phyloP scores from a whole-genome alignment of 2,329 filamentous ascomycete genomes.

The Pseudocercospora cruenta region DNA sequence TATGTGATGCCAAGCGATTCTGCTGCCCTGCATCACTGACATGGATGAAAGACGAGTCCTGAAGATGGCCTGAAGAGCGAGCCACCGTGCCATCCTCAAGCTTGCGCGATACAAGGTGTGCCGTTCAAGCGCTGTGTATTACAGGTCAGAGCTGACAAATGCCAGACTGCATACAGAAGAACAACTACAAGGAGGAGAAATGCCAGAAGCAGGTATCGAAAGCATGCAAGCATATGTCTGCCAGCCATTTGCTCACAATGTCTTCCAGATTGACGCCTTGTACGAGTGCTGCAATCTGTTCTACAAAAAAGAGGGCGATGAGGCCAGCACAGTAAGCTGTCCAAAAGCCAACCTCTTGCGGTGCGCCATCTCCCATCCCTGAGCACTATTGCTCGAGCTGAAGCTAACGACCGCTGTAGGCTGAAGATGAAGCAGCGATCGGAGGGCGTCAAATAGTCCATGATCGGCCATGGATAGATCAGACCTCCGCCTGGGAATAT shows the following conservation, averaged over 20 bases:
- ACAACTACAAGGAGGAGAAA: conserved; percentile 81
- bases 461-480: not conserved
- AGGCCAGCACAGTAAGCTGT: conserved; percentile 78
- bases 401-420: conserved; percentile 34
- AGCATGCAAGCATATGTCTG: not conserved
- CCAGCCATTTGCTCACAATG: conserved; percentile 13
- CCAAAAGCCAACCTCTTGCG: conserved; percentile 78
- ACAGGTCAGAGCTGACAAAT: not conserved
- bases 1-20: not conserved
- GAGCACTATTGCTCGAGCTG: not conserved
- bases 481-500: conserved; percentile 5
- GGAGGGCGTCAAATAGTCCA: conserved; percentile 40
- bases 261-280: conserved; percentile 72
- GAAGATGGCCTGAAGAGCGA: conserved; percentile 73
- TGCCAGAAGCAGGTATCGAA: conserved; percentile 63
- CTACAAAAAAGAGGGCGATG: conserved; percentile 77
- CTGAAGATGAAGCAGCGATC: conserved; percentile 82
- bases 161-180: conserved; percentile 71
- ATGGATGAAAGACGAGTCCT: conserved; percentile 36
- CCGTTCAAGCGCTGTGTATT: not conserved
- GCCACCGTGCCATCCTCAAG: conserved; percentile 83
- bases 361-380: conserved; percentile 30
- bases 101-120: conserved; percentile 88
- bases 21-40: not conserved
- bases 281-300: conserved; percentile 94